phyloP scores from a whole-genome alignment of 2,329 filamentous ascomycete genomes.

The Rhynchosporium agropyri region DNA sequence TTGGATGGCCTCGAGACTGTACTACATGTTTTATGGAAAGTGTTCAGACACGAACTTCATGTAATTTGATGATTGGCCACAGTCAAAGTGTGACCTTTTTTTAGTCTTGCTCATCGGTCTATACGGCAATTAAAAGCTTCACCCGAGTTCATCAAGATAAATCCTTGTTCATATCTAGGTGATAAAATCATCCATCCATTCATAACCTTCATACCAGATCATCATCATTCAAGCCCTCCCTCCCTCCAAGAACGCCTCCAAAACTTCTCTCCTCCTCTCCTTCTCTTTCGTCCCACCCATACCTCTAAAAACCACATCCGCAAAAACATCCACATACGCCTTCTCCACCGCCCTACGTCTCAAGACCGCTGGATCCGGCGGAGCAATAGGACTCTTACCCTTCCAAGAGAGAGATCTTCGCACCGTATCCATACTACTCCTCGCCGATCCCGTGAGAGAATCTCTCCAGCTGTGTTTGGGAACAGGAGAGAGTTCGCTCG shows the following conservation, averaged over 20 bases:
- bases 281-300: conserved; percentile 49
- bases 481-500: conserved; percentile 55
- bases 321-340: conserved; percentile 67
- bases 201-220: neutral
- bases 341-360: conserved; percentile 62
- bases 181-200: conserved; percentile 6
- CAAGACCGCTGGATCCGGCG: conserved; percentile 52
- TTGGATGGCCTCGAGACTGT: no score
- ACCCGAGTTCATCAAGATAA: neutral
- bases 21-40: no score
- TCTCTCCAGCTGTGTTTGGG: conserved; percentile 33
- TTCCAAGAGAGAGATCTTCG: conserved; percentile 39
- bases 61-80: no score
- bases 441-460: conserved; percentile 24
- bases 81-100: no score
- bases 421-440: conserved; percentile 35
- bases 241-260: conserved; percentile 68
- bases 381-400: conserved; percentile 36
- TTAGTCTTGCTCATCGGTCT: no score
- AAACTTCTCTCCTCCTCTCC: conserved; percentile 64
- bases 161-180: neutral
- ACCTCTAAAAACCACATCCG: conserved; percentile 61
- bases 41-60: no score
- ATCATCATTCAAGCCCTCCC: conserved; percentile 7
- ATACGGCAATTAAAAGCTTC: no score